Conservation (phyloP, 225 moss, liverwort and hornwort species). For the Ulota crispa region DNA sequence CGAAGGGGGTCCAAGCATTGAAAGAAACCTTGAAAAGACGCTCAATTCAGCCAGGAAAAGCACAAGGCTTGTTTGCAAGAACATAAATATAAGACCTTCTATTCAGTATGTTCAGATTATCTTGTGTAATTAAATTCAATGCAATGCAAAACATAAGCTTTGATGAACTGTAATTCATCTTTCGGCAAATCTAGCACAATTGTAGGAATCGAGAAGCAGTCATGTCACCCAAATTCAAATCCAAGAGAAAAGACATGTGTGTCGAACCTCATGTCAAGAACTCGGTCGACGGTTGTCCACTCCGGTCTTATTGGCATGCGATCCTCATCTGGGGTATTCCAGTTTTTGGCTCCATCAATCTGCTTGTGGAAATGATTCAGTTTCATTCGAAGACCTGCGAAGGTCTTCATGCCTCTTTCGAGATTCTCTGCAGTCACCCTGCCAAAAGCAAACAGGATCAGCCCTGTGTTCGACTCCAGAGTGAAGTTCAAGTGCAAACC, state of each 20-base stretch:
- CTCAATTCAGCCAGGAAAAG: background rate
- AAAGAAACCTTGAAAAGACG: background rate
- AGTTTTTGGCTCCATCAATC: conserved; percentile 75
- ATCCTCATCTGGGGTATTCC: conserved; percentile 93
- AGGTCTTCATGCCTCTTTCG: conserved; percentile 95
- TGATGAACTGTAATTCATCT: background rate
- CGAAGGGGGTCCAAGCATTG: background rate
- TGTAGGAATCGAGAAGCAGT: background rate
- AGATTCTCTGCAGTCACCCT: conserved; percentile 91
- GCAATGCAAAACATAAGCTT: background rate
- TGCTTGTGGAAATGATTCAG: conserved; percentile 85
- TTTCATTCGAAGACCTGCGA: conserved; percentile 89
- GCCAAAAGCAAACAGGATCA: conserved; percentile 20
- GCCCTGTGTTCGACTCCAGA: background rate
- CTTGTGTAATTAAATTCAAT: background rate
- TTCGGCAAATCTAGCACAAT: background rate
- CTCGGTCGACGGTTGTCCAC: conserved; percentile 99
- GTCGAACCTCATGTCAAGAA: conserved; percentile 79
- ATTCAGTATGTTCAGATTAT: background rate
- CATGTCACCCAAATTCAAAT: background rate
- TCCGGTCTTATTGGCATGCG: conserved; percentile 90
- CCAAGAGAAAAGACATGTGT: background rate
- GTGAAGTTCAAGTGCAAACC: background rate
- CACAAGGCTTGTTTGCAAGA: background rate
- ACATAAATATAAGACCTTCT: background rate